Conservation (phyloP, 2,329 filamentous ascomycete genomes). For the Apiospora hydei region DNA sequence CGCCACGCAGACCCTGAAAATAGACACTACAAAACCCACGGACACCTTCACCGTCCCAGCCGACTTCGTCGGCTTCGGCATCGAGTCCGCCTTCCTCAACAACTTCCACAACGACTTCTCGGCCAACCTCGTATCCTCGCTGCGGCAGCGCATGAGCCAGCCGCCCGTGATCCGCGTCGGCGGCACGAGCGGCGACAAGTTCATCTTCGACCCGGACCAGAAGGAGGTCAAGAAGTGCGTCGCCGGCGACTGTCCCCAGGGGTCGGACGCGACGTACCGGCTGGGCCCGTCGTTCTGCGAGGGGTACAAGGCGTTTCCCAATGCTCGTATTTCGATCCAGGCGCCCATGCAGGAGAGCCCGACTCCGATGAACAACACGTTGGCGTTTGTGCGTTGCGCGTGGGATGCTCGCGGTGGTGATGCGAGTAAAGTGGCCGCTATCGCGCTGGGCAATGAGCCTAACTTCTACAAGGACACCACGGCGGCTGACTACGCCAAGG, state of each 20-base stretch:
- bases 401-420: slow-evolving; percentile 22
- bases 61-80: slow-evolving; percentile 27
- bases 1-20: slow-evolving; percentile 19
- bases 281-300: slow-evolving; percentile 27
- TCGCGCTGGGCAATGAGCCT: slow-evolving; percentile 29
- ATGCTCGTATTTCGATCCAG: slow-evolving; percentile 26
- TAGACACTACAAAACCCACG: slow-evolving; percentile 19
- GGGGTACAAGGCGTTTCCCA: slow-evolving; percentile 23
- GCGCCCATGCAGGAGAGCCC: slow-evolving; percentile 23
- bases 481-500: slow-evolving; percentile 24
- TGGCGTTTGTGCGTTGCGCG: slow-evolving; percentile 24
- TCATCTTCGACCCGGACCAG: slow-evolving; percentile 24
- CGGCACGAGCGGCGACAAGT: slow-evolving; percentile 28
- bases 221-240: slow-evolving; percentile 24
- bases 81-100: slow-evolving; percentile 28
- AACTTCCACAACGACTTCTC: slow-evolving; percentile 28
- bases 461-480: slow-evolving; percentile 24
- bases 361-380: slow-evolving; percentile 24
- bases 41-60: slow-evolving; percentile 23
- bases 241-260: slow-evolving; percentile 22
- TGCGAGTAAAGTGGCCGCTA: slow-evolving; percentile 20
- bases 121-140: slow-evolving; percentile 24
- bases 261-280: slow-evolving; percentile 20
- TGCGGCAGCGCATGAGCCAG: slow-evolving; percentile 24
- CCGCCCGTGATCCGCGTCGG: slow-evolving; percentile 26